A percentile compares a stretch with the other conserved stretches of the same genome.
phyloP scores from a whole-genome alignment of 176 grass and related monocot genomes.

The Pharus latifolius region DNA sequence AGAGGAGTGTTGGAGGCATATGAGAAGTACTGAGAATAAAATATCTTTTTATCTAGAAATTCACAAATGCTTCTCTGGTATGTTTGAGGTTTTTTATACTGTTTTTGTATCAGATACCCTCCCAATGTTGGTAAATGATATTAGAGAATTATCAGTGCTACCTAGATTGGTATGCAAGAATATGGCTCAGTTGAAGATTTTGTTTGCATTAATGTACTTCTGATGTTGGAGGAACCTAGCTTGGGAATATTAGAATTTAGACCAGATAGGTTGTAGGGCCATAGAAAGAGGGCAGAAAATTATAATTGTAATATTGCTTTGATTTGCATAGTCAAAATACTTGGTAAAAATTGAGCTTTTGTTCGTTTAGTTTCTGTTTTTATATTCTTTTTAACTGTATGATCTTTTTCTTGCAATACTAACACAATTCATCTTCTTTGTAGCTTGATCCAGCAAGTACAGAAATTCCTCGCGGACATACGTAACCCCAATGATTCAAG shows the following conservation, averaged over 20 bases:
- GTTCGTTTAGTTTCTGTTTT: not conserved
- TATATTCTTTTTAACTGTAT: not conserved
- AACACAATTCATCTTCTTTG: slow-evolving; percentile 30
- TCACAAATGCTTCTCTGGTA: too few species aligned
- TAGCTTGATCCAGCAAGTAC: slow-evolving; percentile 84
- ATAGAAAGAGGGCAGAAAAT: not conserved
- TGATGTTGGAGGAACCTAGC: not conserved
- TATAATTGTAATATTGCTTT: not conserved
- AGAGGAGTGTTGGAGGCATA: not conserved
- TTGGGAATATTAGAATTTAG: slow-evolving; percentile 2
- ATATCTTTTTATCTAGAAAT: too few species aligned
- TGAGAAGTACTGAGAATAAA: not conserved
- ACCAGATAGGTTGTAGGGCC: not conserved
- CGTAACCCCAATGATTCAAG: slow-evolving; percentile 38
- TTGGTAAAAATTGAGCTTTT: too few species aligned
- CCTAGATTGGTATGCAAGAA: not conserved
- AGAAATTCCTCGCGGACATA: slow-evolving; percentile 60
- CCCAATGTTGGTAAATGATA: too few species aligned
- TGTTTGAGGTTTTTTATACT: too few species aligned
- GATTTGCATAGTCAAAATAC: not conserved
- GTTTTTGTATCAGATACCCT: not conserved
- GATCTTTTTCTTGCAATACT: not conserved
- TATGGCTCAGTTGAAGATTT: not conserved
- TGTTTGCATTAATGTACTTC: not conserved
- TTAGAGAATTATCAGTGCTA: not conserved